phyloP scores from a whole-genome alignment of 495 filamentous ascomycete species.

The Podospora australis region DNA sequence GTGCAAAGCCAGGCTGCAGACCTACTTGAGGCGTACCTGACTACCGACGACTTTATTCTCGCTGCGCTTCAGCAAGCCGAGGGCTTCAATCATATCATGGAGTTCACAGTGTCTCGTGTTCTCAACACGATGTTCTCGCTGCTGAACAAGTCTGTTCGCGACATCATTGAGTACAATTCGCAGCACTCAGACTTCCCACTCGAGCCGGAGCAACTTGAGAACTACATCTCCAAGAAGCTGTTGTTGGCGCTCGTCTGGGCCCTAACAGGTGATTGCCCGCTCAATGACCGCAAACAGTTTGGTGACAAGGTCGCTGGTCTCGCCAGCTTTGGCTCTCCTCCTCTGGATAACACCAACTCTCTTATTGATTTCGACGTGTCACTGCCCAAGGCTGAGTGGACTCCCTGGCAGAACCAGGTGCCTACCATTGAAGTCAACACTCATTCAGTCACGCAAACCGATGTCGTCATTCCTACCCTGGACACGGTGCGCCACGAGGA shows the following conservation, averaged over 20 bases:
- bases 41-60: constrained; percentile 67
- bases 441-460: constrained; percentile 92
- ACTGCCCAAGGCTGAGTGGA: constrained; percentile 81
- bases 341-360: constrained; percentile 64
- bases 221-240: constrained; percentile 86
- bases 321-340: constrained; percentile 77
- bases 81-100: constrained; percentile 92
- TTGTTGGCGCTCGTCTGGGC: constrained; percentile 90
- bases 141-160: constrained; percentile 84
- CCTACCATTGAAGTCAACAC: constrained; percentile 94
- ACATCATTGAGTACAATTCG: constrained; percentile 89
- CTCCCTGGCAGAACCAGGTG: constrained; percentile 87
- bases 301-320: constrained; percentile 74
- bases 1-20: constrained; percentile 71
- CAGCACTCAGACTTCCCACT: constrained; percentile 92
- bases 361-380: constrained; percentile 93
- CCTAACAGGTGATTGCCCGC: constrained; percentile 87
- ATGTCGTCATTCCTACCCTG: constrained; percentile 93
- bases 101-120: constrained; percentile 83
- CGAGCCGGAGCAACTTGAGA: constrained; percentile 79
- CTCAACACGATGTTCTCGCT: constrained; percentile 92
- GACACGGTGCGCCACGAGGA: constrained; percentile 98
- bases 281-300: constrained; percentile 79
- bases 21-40: constrained; percentile 67
- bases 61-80: constrained; percentile 69